Conservation (phyloP, 148 eudicot species). For the Rhododendron williamsianum region DNA sequence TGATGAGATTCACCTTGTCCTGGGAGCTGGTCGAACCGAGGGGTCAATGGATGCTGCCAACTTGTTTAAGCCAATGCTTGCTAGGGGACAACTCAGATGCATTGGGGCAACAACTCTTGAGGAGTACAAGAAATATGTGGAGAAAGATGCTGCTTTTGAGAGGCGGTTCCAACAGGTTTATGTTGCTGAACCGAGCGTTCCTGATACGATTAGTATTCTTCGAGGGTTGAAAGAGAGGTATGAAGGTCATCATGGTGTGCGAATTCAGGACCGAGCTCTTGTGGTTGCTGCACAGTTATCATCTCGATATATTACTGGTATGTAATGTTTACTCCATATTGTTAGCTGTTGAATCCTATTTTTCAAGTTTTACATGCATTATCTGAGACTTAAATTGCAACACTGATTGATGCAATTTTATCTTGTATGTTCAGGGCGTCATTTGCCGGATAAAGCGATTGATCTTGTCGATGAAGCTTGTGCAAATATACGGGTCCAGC, state of each 20-base stretch:
- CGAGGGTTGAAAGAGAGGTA: slow-evolving; percentile 79
- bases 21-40: slow-evolving; percentile 78
- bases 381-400: background rate
- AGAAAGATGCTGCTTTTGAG: slow-evolving; percentile 90
- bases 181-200: slow-evolving; percentile 81
- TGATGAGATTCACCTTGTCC: slow-evolving; percentile 81
- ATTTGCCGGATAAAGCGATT: slow-evolving; percentile 85
- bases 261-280: slow-evolving; percentile 73
- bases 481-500: slow-evolving; percentile 85
- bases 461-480: slow-evolving; percentile 91
- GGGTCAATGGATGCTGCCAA: slow-evolving; percentile 96
- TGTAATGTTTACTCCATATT: slow-evolving; percentile 16
- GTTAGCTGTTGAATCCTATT: too few relatives aligned
- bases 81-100: slow-evolving; percentile 80
- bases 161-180: slow-evolving; percentile 92
- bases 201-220: slow-evolving; percentile 64
- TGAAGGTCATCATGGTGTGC: slow-evolving; percentile 87
- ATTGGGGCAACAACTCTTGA: slow-evolving; percentile 88
- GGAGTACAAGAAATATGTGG: slow-evolving; percentile 82
- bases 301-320: slow-evolving; percentile 67
- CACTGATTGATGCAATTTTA: background rate
- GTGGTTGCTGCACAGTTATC: slow-evolving; percentile 71
- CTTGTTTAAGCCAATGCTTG: slow-evolving; percentile 85
- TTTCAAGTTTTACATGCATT: slow-evolving; percentile 1
- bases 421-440: slow-evolving; percentile 36